Evolutionary conservation across 2,329 filamentous ascomycete genomes (phyloP).

Genomic region (Phyllosticta citriasiana): DNA sequence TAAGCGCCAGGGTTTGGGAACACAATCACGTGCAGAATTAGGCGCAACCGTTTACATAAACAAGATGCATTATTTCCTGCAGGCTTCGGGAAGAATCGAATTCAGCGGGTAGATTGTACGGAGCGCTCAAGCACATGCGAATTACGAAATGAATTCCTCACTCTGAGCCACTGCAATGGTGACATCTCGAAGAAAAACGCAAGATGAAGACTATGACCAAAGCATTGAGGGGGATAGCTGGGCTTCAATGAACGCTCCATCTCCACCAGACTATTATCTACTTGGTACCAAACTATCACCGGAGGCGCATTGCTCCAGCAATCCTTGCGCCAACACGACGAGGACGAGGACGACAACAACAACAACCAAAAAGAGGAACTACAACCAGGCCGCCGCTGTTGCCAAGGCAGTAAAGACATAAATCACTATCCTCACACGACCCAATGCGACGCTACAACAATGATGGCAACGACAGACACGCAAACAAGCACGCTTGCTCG

Average conservation of each 20-base stretch:
- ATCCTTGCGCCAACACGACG: too few species aligned
- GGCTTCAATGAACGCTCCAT: too few species aligned
- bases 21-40: neutral
- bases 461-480: conserved; percentile 1
- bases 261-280: too few species aligned
- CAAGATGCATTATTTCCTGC: neutral
- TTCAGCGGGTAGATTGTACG: neutral
- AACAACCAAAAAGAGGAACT: neutral
- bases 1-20: neutral
- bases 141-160: neutral
- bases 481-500: neutral
- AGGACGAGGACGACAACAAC: neutral
- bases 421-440: neutral
- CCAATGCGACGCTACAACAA: neutral
- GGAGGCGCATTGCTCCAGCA: too few species aligned
- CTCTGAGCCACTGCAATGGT: too few species aligned
- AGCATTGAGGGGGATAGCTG: too few species aligned
- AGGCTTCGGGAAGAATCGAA: neutral
- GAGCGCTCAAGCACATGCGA: neutral
- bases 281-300: too few species aligned
- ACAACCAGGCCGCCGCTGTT: neutral
- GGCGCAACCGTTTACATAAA: neutral
- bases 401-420: neutral
- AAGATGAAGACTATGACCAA: too few species aligned
- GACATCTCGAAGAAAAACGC: too few species aligned